Evolutionary conservation across 257 asterid species (phyloP), one percentile per base, ranked within the genome.

Genomic region (Voacanga thouarsii): DNA sequence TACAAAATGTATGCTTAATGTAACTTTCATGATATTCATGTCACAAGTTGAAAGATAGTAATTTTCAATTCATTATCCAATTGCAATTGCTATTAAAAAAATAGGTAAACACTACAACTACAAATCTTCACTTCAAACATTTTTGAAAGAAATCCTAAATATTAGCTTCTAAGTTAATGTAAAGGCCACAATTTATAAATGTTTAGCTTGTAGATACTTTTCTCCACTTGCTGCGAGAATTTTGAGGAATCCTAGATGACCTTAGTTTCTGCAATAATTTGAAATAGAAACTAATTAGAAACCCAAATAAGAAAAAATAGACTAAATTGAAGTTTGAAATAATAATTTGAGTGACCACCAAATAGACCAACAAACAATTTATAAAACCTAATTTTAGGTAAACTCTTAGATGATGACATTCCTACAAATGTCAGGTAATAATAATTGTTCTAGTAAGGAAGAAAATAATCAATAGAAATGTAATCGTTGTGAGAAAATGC

Each of bases 81-180:
- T n/a, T n/a, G n/a, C n/a, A n/a, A n/a, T n/a, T n/a, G n/a, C n/a
- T n/a, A n/a, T n/a, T n/a, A n/a, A n/a, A n/a, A n/a, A n/a, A n/a
- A n/a, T n/a, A n/a, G n/a, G n/a, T n/a, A n/a, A n/a, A n/a, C n/a
- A n/a, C n/a, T n/a, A n/a, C n/a, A n/a, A n/a, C n/a, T n/a, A n/a
- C n/a, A n/a, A n/a, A n/a, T n/a, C n/a, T n/a, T n/a, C n/a, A n/a
- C n/a, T n/a, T n/a, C n/a, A 44, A 56, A 28, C 28, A 12, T n/a
- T 28, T 21, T n/a, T n/a, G n/a, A 64, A 84, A 56, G 63, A 63
- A 57, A 24, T n/a, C 15, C 15, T 53, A n/a, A 86, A 86, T 81
- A 71, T 85, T 72, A 81, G 86, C 91, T 81, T 92, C 98, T 68
- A 90, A 84, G 83, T 88, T 96, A 68, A 92, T 87, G 76, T 80